phyloP scores from a whole-genome alignment of 306 rosid genomes.

The Fragaria iinumae region DNA sequence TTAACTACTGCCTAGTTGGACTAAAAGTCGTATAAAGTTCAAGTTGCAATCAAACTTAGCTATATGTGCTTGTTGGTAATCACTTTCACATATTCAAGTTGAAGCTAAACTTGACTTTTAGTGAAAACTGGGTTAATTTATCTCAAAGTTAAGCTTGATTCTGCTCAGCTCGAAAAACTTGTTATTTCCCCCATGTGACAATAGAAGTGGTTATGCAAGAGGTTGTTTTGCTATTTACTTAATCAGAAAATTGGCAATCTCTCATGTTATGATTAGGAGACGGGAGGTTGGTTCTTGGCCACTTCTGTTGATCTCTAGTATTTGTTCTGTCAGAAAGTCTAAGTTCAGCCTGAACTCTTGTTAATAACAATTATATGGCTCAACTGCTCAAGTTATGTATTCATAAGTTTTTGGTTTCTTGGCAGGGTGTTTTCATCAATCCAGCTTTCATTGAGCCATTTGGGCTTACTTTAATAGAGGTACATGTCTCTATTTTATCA shows the following conservation, averaged over 20 bases:
- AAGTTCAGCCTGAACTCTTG: not conserved
- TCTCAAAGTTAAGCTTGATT: not conserved
- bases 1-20: not conserved
- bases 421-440: constrained; percentile 63
- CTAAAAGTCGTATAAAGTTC: not conserved
- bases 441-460: constrained; percentile 67
- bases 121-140: not conserved
- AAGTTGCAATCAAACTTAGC: not conserved
- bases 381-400: not conserved
- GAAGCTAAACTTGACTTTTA: not conserved
- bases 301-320: not conserved
- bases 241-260: not conserved
- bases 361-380: constrained; percentile 4
- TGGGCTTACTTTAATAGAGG: constrained; percentile 63
- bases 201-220: not conserved
- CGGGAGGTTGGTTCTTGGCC: not conserved
- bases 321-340: not conserved
- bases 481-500: constrained; percentile 14
- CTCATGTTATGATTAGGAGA: not conserved
- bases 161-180: not conserved
- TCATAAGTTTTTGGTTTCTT: not conserved
- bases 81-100: not conserved
- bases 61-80: not conserved
- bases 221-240: not conserved
- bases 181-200: not conserved